Evolutionary conservation across 2,329 filamentous ascomycete species (phyloP), one percentile per base, ranked within the genome.

Genomic region (Tolypocladium album): DNA sequence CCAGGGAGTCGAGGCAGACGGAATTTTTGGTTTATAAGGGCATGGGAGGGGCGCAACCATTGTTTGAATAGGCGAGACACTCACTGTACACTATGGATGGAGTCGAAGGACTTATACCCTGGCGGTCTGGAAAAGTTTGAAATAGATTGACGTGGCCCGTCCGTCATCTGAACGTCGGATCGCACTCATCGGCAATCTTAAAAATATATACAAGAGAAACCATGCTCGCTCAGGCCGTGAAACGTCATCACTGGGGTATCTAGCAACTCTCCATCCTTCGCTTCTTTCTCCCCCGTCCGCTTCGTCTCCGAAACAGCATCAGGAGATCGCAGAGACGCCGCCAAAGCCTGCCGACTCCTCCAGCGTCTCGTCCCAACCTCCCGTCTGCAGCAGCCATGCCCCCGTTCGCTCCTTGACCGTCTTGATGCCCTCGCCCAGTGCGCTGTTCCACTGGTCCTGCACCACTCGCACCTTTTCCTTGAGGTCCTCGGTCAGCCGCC

Each of bases 381-480:
- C 91, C 62, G 85, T 87, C 68, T 84, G 82, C 63, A 90, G 74
- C 66, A 97, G 78, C 76, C 86, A 92, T 38, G 81, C 82, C 59
- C 87, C 86, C 0, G 96, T 87, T 58, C 88, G 79, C 70, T 86
- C 84, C 74, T 90, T 93, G 63, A 92, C 86, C 20, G 79, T 82
- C 62, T 83, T 83, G 66, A 97, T 81, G 59, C 86, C 84, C 63
- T 87, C 86, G 0, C 92, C 93, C n/a, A 97, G 78, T 6, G 90
- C 92, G 67, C 91, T 89, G 42, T 82, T 80, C 93, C 94, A 97
- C 74, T 96, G 91, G 59, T 91, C 88, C 74, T 96, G 92, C 40
- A 97, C 90, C 64, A 92, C 85, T 39, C 88, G 84, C 2, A 97
- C 94, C 74, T 95, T 96, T 69, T 97, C 93, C 75, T 97, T 94